These are phyloP conservation scores for Microthlaspi erraticum DNA, from an alignment of 345 rosid genomes.

Conservation along the genomic window DNA sequence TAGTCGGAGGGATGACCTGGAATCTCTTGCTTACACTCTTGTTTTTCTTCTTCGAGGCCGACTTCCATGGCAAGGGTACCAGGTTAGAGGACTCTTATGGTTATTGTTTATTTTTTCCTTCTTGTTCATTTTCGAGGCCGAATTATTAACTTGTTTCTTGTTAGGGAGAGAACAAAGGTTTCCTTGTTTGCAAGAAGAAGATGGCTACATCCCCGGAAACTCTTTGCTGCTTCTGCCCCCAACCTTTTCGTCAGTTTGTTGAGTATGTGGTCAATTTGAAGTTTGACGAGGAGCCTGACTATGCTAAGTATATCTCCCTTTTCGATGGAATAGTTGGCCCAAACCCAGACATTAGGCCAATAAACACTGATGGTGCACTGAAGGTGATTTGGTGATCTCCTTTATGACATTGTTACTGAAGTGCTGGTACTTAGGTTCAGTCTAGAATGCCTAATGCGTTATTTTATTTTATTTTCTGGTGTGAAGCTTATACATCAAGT, in stretches of 20 bases:
- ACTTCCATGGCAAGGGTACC: conserved; percentile 98
- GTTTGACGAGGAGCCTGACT: conserved; percentile 96
- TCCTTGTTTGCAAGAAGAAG: conserved; percentile 96
- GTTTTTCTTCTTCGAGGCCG: conserved; percentile 97
- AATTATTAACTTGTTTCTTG: conserved; percentile 38
- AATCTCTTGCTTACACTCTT: conserved; percentile 97
- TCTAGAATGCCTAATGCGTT: conserved; percentile 15
- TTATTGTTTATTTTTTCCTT: neutral
- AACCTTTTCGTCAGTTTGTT: conserved; percentile 85
- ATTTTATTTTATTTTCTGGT: conserved; percentile 32
- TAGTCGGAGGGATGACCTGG: conserved; percentile 95
- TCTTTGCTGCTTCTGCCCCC: conserved; percentile 87
- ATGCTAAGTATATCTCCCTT: conserved; percentile 90
- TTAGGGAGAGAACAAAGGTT: conserved; percentile 96
- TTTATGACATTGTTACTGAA: conserved; percentile 7
- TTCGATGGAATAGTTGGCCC: conserved; percentile 93
- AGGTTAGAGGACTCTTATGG: conserved; percentile 54
- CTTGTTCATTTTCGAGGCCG: neutral
- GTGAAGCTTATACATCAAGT: conserved; percentile 89
- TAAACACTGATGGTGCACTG: conserved; percentile 96
- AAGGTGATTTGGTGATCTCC: conserved; percentile 59
- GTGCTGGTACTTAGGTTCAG: neutral
- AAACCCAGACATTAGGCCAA: conserved; percentile 92
- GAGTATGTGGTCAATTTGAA: conserved; percentile 92
- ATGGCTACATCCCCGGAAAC: conserved; percentile 97